Base-by-base conservation (phyloP, 2,329 filamentous ascomycete genomes). In the Apiospora saccharicola region DNA sequence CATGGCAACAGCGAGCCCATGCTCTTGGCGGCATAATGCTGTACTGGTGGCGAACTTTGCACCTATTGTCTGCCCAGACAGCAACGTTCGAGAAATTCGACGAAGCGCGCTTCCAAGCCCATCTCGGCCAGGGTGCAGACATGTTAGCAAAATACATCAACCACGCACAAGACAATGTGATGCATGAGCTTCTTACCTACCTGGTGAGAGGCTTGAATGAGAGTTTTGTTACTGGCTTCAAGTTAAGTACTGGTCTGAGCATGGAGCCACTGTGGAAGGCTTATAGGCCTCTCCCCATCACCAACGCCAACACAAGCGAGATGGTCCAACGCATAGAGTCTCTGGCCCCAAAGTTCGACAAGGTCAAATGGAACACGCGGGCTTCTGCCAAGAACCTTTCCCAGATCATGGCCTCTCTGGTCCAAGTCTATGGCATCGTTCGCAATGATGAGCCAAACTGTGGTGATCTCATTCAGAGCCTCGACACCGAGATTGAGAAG, bases 181-280 rank as follows among this genome's bases (percentile, higher is more conserved):
- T 81, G 46, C 79, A 77, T 3, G 78, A 83, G 1, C 82, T 90
- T n/a, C 77, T 85, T 4, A 76, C 78, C 1, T 74, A 79, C 13
- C 78, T 89, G 47, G 76, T 85, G 1, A 77, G 81, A 0, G 84
- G 81, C 7, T 77, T 92, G 2, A 82, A 87, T 61, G 83, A 83
- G 51, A 86, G 87, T 69, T 96, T 97, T 78, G 87, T 89, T 34
- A 87, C 90, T 22, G 91, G 90, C 1, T 95, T 95, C 83, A 90
- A 90, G 71, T 83, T 97, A 19, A 90, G 86, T 0, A 95, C 92
- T 2, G 95, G 94, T 0, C 84, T 95, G 16, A 92, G 90, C 75
- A 96, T 97, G 93, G 93, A 96, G 78, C 81, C 84, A 12, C 86
- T 97, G 6, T 97, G 95, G 96, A 88, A 89, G 57, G 78, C 85